Evolutionary conservation across 1,139 yeast genomes (phyloP), one percentile per base, ranked within the genome.

Genomic region (Taphrina flavorubra): DNA sequence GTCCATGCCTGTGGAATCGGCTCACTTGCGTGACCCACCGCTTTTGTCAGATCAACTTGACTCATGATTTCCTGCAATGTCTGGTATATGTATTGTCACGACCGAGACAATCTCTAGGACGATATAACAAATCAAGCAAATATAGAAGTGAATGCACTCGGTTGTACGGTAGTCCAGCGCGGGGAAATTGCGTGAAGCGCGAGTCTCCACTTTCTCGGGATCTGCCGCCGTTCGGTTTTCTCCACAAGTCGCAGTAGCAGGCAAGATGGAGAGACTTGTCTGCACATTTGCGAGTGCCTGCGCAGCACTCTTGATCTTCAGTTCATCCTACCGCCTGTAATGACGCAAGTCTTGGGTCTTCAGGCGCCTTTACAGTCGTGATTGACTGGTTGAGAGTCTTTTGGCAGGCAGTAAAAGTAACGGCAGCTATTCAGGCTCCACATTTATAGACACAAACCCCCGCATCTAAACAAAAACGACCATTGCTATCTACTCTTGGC

Each of bases 1-100:
- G 67, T 63, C 67, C 67, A 63, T 18, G 67, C 59, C 37, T 63
- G 67, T 0, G 67, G 67, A 34, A 63, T 46, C 16, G 67, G 61
- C 25, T 53, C 61, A 31, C 40, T 34, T 18, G 55, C 44, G 55
- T 53, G 56, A 40, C 67, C 67, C 16, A 63, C 67, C 20, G 67
- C 67, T 37, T 63, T 63, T n/a, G 67, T 57, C 16, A 63, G 44
- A 57, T 63, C 67, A 6, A 63, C 61, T 46, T 63, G 40, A 31
- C 62, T 31, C 62, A 58, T 58, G 47, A n/a, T 44, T 8, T 25
- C 4, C 31, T 25, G 31, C 1, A 2, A 25, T 25, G 1, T 25
- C 31, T 25, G 31, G 1, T 1, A 1, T 25, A 1, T 25, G 31
- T 25, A 25, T 2, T 1, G 31, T 25, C 31, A 25, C 31, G 31